Percentiles rank a stretch among this genome's conserved stretches.
These are phyloP conservation scores for Rhizopogon vinicolor DNA, from an alignment of 768 basidiomycete species.

Conservation along the genomic window DNA sequence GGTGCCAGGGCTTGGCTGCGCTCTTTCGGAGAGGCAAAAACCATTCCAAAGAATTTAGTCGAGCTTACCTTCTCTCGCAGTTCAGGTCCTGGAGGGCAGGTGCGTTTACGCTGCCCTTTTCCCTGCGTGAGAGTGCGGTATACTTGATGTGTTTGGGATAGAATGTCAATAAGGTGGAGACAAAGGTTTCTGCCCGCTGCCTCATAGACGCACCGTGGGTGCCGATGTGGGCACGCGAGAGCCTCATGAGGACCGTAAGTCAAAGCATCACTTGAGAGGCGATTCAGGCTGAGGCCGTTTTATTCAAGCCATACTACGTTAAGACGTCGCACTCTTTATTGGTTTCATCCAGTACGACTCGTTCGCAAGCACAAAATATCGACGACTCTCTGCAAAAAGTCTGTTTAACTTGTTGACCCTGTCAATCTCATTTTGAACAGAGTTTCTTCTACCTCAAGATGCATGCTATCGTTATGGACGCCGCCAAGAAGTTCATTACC, in stretches of 20 bases:
- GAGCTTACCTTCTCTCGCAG: conserved; percentile 70
- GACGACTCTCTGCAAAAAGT: too few species aligned
- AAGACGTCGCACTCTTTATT: conserved; percentile 65
- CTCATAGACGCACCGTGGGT: conserved; percentile 59
- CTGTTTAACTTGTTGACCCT: conserved; percentile 2
- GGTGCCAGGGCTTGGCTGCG: conserved; percentile 54
- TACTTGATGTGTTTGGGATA: not conserved
- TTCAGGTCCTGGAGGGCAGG: conserved; percentile 85
- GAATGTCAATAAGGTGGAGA: conserved; percentile 75
- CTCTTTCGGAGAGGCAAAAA: conserved; percentile 34
- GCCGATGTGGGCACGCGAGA: conserved; percentile 61
- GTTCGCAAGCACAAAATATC: too few species aligned
- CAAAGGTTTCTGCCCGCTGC: conserved; percentile 63
- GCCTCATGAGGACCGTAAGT: conserved; percentile 44
- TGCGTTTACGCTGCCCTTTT: conserved; percentile 21
- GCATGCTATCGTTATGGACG: conserved; percentile 18
- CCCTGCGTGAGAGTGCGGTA: not conserved
- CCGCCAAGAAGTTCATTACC: conserved; percentile 18
- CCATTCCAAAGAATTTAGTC: conserved; percentile 49
- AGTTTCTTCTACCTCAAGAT: conserved; percentile 12
- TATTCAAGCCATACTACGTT: conserved; percentile 50
- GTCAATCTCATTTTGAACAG: not conserved
- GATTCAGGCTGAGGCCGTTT: conserved; percentile 15
- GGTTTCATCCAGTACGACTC: conserved; percentile 50
- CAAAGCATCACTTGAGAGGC: not conserved